Conservation (phyloP, 371 early-diverging fungal genomes). For the Mortierella sp. region DNA sequence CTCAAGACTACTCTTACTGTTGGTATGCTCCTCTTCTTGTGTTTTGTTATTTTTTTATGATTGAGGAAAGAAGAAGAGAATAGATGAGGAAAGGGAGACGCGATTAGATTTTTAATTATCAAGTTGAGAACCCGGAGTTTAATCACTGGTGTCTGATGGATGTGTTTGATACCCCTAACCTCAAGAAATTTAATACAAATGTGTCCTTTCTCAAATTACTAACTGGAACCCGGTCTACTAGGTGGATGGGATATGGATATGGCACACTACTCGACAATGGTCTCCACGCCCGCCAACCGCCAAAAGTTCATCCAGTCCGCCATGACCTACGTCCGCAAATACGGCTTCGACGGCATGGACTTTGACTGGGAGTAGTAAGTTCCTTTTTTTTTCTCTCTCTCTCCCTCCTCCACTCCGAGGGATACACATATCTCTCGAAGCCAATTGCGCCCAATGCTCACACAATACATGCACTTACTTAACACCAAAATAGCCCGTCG, state of each 20-base stretch:
- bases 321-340: slow-evolving; percentile 31
- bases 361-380: slow-evolving; percentile 59
- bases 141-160: not conserved
- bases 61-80: not conserved
- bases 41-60: not conserved
- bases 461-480: not conserved
- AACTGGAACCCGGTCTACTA: not conserved
- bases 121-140: not conserved
- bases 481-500: slow-evolving; percentile 21
- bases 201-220: not conserved
- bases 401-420: not conserved
- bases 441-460: not conserved
- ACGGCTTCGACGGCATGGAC: slow-evolving; percentile 49
- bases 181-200: not conserved
- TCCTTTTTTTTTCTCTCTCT: not conserved
- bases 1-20: slow-evolving; percentile 39
- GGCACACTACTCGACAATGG: slow-evolving; percentile 55
- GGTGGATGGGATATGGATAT: slow-evolving; percentile 59
- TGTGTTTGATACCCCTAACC: not conserved
- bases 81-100: not conserved
- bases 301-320: slow-evolving; percentile 54
- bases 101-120: not conserved
- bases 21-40: slow-evolving; percentile 22
- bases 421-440: too few relatives aligned
- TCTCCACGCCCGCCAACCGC: slow-evolving; percentile 45